Percentiles rank a stretch among this genome's conserved stretches.
Conservation (phyloP, 495 filamentous ascomycete genomes). For the Penicillium malachiteum region DNA sequence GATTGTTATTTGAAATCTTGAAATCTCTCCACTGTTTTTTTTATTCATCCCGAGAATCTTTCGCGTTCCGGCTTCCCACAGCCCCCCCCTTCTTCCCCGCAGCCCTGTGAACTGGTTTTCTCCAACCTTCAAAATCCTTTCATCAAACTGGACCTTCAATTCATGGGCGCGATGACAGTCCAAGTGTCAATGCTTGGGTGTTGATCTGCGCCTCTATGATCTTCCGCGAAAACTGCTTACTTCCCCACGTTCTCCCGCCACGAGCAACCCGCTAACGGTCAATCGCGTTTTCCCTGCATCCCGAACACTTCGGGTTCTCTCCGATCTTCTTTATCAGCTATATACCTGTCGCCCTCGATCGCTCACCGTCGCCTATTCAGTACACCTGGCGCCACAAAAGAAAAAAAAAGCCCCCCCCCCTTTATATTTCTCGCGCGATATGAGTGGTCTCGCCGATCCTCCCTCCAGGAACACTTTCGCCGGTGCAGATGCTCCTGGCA, state of each 20-base stretch:
- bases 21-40: not conserved
- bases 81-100: conserved; percentile 21
- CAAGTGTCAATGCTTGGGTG: conserved; percentile 30
- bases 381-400: too few species aligned
- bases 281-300: conserved; percentile 17
- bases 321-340: not conserved
- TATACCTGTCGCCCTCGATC: not conserved
- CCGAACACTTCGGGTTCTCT: not conserved
- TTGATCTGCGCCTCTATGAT: conserved; percentile 38
- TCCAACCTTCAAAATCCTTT: conserved; percentile 4
- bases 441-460: conserved; percentile 47
- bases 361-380: too few species aligned
- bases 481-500: conserved; percentile 38
- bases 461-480: conserved; percentile 38
- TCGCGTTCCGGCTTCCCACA: not conserved
- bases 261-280: conserved; percentile 22
- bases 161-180: conserved; percentile 30
- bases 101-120: conserved; percentile 8
- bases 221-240: conserved; percentile 19
- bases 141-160: conserved; percentile 24
- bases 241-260: conserved; percentile 35
- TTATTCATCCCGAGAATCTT: conserved; percentile 1
- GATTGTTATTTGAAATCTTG: not conserved
- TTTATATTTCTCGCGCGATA: conserved; percentile 28
- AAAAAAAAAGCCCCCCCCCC: not conserved